Percentiles rank a stretch among this genome's conserved stretches.
Conservation (phyloP, 2,329 filamentous ascomycete species). For the Aspergillus quadricinctus region DNA sequence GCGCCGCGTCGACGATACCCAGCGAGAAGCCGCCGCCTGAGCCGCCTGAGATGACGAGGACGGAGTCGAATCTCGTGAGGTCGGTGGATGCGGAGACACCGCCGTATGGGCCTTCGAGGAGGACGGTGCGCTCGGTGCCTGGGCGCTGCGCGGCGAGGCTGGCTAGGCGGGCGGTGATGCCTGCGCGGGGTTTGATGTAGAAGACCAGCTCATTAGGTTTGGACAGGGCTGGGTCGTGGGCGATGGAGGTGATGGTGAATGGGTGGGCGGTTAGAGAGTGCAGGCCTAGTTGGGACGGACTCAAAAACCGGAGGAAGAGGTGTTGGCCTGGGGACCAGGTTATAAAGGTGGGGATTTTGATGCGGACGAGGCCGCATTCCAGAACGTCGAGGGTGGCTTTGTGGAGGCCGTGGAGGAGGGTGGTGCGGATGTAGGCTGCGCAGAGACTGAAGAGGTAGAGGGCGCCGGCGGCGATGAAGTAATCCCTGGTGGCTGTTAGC, state of each 20-base stretch:
- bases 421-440: constrained; percentile 45
- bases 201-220: constrained; percentile 46
- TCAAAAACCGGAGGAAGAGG: constrained; percentile 50
- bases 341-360: constrained; percentile 43
- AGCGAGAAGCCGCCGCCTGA: constrained; percentile 54
- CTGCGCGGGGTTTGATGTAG: constrained; percentile 48
- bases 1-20: constrained; percentile 43
- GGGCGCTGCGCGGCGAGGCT: constrained; percentile 37
- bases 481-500: constrained; percentile 46
- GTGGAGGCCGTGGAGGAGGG: constrained; percentile 48
- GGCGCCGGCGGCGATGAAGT: constrained; percentile 55
- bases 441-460: constrained; percentile 49
- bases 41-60: constrained; percentile 52
- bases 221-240: constrained; percentile 18
- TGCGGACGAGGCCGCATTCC: constrained; percentile 39
- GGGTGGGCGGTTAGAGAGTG: constrained; percentile 49
- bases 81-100: constrained; percentile 39
- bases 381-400: constrained; percentile 42
- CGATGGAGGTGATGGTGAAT: constrained; percentile 53
- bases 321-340: constrained; percentile 53
- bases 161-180: constrained; percentile 48
- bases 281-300: constrained; percentile 26
- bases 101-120: constrained; percentile 58
- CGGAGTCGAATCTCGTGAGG: constrained; percentile 38
- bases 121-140: constrained; percentile 38